phyloP scores from a whole-genome alignment of 1,139 yeast genomes.

The Saccharomyces pastorianus region DNA sequence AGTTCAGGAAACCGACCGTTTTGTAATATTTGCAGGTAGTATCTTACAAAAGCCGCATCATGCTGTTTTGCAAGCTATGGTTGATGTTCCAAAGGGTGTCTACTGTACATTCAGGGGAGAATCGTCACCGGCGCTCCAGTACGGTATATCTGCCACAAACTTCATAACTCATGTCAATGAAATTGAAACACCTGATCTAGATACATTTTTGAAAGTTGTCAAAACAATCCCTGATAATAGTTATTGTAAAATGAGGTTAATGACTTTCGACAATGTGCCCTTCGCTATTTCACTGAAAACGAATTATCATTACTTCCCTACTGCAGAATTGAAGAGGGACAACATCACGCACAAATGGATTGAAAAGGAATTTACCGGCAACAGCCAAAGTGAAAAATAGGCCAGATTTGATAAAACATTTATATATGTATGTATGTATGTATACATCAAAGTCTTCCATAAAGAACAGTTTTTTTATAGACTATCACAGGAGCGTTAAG shows the following conservation, averaged over 20 bases:
- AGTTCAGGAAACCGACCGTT: conserved; percentile 53
- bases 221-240: conserved; percentile 66
- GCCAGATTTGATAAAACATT: background rate
- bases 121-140: conserved; percentile 83
- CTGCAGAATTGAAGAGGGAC: conserved; percentile 54
- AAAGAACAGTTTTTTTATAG: background rate
- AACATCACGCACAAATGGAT: conserved; percentile 43
- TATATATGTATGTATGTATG: background rate
- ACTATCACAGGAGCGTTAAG: background rate
- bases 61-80: conserved; percentile 69
- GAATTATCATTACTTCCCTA: conserved; percentile 86
- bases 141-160: conserved; percentile 70
- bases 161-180: conserved; percentile 89
- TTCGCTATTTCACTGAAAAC: conserved; percentile 80
- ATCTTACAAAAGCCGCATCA: conserved; percentile 59
- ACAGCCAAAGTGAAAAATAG: conserved; percentile 7
- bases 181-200: conserved; percentile 58
- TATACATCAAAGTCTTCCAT: background rate
- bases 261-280: conserved; percentile 79
- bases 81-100: conserved; percentile 70
- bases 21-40: conserved; percentile 79
- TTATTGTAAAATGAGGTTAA: conserved; percentile 71
- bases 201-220: conserved; percentile 55
- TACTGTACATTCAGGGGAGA: conserved; percentile 64
- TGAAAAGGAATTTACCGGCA: conserved; percentile 34